Percentiles rank a stretch among this genome's conserved stretches.
Evolutionary conservation across 2,329 filamentous ascomycete genomes (phyloP).

Genomic region (Calonectria hongkongensis): DNA sequence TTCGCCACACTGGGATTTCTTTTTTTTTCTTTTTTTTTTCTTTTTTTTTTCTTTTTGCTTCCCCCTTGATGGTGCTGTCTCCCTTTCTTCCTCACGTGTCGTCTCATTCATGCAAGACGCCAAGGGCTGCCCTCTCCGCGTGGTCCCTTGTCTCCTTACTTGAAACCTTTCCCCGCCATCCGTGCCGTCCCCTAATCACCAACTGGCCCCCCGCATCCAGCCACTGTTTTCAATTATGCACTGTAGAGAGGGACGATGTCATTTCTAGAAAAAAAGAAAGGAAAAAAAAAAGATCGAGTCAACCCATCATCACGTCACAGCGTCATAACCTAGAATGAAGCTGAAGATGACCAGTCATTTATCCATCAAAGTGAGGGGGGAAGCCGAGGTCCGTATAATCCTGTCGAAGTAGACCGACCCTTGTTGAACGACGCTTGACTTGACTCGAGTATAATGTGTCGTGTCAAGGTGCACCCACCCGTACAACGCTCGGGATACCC

Average conservation of each 20-base stretch:
- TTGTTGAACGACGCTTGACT: not conserved
- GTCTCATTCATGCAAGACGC: slow-evolving; percentile 30
- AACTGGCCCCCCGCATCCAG: slow-evolving; percentile 24
- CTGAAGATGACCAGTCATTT: not conserved
- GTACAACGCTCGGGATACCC: not conserved
- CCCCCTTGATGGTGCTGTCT: not conserved
- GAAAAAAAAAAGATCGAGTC: not conserved
- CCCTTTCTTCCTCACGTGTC: slow-evolving; percentile 5
- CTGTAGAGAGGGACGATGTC: not conserved
- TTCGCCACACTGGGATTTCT: slow-evolving; percentile 3
- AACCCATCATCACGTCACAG: not conserved
- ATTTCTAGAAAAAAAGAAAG: too few species aligned
- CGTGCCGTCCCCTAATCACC: slow-evolving; percentile 27
- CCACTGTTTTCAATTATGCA: slow-evolving; percentile 12
- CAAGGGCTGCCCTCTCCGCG: slow-evolving; percentile 16
- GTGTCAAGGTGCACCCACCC: not conserved
- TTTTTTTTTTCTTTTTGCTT: not conserved
- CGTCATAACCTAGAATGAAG: too few species aligned
- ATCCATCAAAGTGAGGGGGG: not conserved
- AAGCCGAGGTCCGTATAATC: not conserved
- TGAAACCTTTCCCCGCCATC: slow-evolving; percentile 34
- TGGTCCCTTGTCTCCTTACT: slow-evolving; percentile 12
- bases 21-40: too few species aligned
- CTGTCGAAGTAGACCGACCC: not conserved
- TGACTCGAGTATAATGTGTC: slow-evolving; percentile 10